Percentiles rank a stretch among this genome's conserved stretches.
Evolutionary conservation across 2,329 filamentous ascomycete genomes (phyloP).

Genomic region (Pseudodiploospora longispora): DNA sequence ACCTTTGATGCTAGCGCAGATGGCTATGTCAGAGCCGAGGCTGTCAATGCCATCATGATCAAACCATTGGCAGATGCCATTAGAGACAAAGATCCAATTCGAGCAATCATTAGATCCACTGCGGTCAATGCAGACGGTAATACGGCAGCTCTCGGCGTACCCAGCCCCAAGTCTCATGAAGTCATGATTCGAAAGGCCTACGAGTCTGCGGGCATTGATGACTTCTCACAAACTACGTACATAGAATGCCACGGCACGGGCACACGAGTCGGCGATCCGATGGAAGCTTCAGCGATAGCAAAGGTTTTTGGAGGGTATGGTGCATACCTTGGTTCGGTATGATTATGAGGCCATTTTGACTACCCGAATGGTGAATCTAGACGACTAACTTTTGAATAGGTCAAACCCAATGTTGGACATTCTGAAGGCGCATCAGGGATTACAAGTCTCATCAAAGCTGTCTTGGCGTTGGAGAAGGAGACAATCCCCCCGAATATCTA

Average conservation of each 20-base stretch:
- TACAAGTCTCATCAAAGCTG: slow-evolving; percentile 11
- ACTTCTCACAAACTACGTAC: slow-evolving; percentile 28
- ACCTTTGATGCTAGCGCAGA: slow-evolving; percentile 24
- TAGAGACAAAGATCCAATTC: slow-evolving; percentile 11
- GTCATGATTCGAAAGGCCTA: slow-evolving; percentile 8
- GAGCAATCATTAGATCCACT: slow-evolving; percentile 11
- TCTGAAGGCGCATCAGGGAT: slow-evolving; percentile 13
- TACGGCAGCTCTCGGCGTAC: slow-evolving; percentile 1
- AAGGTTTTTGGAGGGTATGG: slow-evolving; percentile 3
- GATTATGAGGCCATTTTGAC: neutral
- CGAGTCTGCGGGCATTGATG: slow-evolving; percentile 10
- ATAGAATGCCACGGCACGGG: slow-evolving; percentile 17
- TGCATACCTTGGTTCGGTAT: slow-evolving; percentile 7
- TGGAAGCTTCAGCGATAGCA: slow-evolving; percentile 9
- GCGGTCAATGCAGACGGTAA: slow-evolving; percentile 10
- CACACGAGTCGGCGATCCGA: slow-evolving; percentile 9
- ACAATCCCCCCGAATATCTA: slow-evolving; percentile 15
- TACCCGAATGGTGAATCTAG: no score
- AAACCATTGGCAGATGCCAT: slow-evolving; percentile 21
- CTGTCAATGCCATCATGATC: slow-evolving; percentile 19
- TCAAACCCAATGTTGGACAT: slow-evolving; percentile 16
- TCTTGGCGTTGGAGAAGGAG: slow-evolving; percentile 10
- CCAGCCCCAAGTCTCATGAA: slow-evolving; percentile 4
- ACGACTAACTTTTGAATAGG: neutral
- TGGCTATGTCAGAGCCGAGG: slow-evolving; percentile 26